phyloP scores from a whole-genome alignment of 495 filamentous ascomycete species.

The Neurospora sp. region DNA sequence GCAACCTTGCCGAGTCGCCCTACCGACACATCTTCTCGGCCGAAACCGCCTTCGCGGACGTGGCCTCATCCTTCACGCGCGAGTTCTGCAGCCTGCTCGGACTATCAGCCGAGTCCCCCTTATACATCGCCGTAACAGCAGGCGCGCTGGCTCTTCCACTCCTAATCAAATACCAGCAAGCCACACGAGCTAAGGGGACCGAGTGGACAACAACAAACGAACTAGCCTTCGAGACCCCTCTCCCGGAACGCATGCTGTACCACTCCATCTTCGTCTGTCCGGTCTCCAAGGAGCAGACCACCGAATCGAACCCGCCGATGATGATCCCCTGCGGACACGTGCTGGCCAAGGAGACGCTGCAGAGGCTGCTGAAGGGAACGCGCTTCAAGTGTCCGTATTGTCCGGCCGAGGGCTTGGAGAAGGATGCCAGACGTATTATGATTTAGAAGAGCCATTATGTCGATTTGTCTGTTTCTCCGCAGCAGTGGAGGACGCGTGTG shows the following conservation, averaged over 20 bases:
- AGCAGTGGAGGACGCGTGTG: not conserved
- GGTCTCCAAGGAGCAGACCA: constrained; percentile 91
- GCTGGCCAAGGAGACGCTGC: constrained; percentile 72
- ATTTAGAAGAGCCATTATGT: constrained; percentile 23
- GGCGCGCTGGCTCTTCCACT: constrained; percentile 84
- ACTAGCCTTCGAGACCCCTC: constrained; percentile 82
- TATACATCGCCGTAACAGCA: constrained; percentile 85
- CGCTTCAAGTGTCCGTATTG: constrained; percentile 96
- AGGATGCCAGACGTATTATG: constrained; percentile 65
- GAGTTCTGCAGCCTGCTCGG: constrained; percentile 93
- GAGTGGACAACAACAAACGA: constrained; percentile 92
- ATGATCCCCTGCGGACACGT: constrained; percentile 98
- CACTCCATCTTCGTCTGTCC: constrained; percentile 97
- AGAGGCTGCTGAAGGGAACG: constrained; percentile 62
- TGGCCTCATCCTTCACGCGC: constrained; percentile 72
- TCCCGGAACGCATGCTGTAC: constrained; percentile 80
- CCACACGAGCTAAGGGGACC: constrained; percentile 77
- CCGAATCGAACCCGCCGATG: constrained; percentile 88
- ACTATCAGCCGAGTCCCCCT: constrained; percentile 75
- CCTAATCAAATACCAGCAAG: constrained; percentile 68
- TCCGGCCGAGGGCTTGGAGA: constrained; percentile 66
- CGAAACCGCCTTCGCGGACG: constrained; percentile 63
- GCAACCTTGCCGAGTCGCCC: constrained; percentile 58
- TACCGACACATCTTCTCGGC: constrained; percentile 70
- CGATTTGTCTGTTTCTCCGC: not conserved